phyloP scores from a whole-genome alignment of 2,329 filamentous ascomycete species.

The Neofusicoccum laricinum region DNA sequence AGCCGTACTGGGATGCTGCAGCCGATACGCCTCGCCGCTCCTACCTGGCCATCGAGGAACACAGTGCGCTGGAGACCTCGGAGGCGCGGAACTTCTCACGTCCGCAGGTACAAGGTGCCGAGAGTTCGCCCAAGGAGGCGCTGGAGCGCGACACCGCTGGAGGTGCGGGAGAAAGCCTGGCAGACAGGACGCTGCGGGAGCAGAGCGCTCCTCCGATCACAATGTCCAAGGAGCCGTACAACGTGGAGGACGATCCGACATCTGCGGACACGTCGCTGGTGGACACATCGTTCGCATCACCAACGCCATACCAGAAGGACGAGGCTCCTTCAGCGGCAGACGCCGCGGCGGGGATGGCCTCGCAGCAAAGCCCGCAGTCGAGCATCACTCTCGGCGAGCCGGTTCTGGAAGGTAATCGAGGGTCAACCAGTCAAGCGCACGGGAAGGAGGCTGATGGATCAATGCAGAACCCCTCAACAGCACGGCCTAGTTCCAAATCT shows the following conservation, averaged over 20 bases:
- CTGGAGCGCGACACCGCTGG: not conserved
- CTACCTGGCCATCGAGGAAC: not conserved
- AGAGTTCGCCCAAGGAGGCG: not conserved
- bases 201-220: conserved; percentile 1
- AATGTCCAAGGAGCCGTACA: not conserved
- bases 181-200: not conserved
- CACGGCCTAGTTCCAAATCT: not conserved
- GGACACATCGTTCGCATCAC: not conserved
- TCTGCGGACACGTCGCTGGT: conserved; percentile 1
- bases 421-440: not conserved
- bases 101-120: not conserved
- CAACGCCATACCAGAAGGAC: not conserved
- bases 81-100: not conserved
- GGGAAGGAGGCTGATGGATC: not conserved
- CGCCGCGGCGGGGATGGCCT: not conserved
- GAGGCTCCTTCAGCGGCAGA: not conserved
- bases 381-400: not conserved
- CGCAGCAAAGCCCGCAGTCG: not conserved
- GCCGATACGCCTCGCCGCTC: not conserved
- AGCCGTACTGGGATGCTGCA: not conserved
- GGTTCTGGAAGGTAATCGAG: not conserved
- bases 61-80: not conserved
- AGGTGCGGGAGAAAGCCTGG: not conserved
- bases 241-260: not conserved
- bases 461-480: not conserved